A percentile compares a stretch with the other conserved stretches of the same genome.
These are phyloP conservation scores for Articulospora tetracladia DNA, from an alignment of 495 filamentous ascomycete genomes.

Conservation along the genomic window DNA sequence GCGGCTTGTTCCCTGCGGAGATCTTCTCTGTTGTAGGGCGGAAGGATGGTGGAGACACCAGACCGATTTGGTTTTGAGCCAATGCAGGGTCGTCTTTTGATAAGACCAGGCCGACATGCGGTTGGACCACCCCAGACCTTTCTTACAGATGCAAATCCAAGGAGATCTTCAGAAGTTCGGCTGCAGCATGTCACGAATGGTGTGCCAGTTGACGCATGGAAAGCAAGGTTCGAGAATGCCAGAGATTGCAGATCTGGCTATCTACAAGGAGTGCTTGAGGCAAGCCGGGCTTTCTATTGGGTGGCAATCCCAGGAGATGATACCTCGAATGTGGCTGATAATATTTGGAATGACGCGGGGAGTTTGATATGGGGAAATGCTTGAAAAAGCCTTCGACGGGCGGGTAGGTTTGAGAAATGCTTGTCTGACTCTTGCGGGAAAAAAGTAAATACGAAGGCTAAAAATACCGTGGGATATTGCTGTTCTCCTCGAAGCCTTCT, in stretches of 20 bases:
- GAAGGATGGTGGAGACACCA: conserved; percentile 2
- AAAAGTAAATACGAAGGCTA: too few species aligned
- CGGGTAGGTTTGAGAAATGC: background rate
- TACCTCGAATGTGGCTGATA: background rate
- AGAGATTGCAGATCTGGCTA: background rate
- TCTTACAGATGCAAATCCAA: background rate
- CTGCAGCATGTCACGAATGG: background rate
- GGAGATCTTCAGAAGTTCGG: conserved; percentile 6
- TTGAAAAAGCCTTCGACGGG: background rate
- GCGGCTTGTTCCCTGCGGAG: conserved; percentile 19
- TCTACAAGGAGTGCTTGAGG: background rate
- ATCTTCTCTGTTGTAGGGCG: conserved; percentile 9
- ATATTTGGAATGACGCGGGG: background rate
- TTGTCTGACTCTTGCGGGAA: background rate
- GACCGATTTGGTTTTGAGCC: background rate
- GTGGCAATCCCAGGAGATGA: too few species aligned
- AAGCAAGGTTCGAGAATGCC: background rate
- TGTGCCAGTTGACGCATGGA: background rate
- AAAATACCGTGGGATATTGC: too few species aligned
- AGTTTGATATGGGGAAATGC: background rate
- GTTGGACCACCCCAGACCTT: background rate
- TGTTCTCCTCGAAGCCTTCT: too few species aligned
- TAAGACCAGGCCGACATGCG: conserved; percentile 3
- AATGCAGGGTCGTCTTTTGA: conserved; percentile 1
- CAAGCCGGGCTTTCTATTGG: too few species aligned